These are phyloP conservation scores for Aspergillus ostianus DNA, from an alignment of 495 filamentous ascomycete genomes.

Conservation along the genomic window DNA sequence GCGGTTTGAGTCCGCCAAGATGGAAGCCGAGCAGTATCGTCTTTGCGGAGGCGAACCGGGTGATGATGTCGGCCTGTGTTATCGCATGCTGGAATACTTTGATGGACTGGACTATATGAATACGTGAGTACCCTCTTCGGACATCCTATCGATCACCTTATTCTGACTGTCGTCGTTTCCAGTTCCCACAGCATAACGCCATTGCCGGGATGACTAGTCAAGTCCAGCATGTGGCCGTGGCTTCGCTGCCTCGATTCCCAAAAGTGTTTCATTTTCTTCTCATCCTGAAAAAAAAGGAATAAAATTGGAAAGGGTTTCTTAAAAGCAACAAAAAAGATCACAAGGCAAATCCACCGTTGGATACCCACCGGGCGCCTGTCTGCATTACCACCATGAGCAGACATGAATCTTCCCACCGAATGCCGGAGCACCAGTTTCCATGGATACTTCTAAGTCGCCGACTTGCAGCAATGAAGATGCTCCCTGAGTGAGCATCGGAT, in stretches of 20 bases:
- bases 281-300: not conserved
- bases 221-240: not conserved
- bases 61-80: constrained; percentile 45
- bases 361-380: not conserved
- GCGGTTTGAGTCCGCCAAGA: constrained; percentile 23
- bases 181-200: constrained; percentile 18
- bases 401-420: constrained; percentile 2
- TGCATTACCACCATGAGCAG: not conserved
- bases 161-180: constrained; percentile 3
- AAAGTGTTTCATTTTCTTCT: not conserved
- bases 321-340: constrained; percentile 6
- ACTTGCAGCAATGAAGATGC: constrained; percentile 52
- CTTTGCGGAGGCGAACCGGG: constrained; percentile 49
- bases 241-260: not conserved
- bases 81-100: constrained; percentile 50
- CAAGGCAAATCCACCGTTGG: not conserved
- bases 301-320: constrained; percentile 6
- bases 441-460: constrained; percentile 34
- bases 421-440: constrained; percentile 34
- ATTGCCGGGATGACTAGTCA: constrained; percentile 19
- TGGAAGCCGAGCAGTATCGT: constrained; percentile 42
- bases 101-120: constrained; percentile 50
- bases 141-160: not conserved
- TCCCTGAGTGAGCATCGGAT: constrained; percentile 30
- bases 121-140: constrained; percentile 29